Evolutionary conservation across 164 flowering plant species (phyloP).

Genomic region (Nymphaea thermarum): DNA sequence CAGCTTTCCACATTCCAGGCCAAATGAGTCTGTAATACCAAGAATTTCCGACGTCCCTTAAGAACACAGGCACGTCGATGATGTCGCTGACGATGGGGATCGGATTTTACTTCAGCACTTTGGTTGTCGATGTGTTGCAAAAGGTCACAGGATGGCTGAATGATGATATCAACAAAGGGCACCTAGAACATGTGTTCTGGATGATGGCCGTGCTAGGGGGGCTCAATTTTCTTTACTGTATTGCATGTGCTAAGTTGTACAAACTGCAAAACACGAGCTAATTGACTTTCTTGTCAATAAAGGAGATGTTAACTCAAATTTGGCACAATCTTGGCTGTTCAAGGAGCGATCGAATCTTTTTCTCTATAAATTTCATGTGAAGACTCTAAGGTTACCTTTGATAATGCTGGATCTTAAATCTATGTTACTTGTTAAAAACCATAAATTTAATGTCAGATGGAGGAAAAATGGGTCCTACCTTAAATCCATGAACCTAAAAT

Average conservation of each 20-base stretch:
- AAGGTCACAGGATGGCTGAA: conserved; percentile 46
- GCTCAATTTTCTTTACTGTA: conserved; percentile 27
- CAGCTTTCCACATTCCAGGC: conserved; percentile 53
- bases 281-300: neutral
- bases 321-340: too few species aligned
- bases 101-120: conserved; percentile 40
- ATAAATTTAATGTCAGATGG: too few species aligned
- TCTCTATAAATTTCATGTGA: too few species aligned
- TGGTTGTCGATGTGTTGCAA: conserved; percentile 24
- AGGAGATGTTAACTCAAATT: neutral
- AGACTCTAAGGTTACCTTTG: too few species aligned
- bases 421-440: too few species aligned
- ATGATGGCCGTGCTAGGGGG: conserved; percentile 16
- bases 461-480: too few species aligned
- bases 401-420: too few species aligned
- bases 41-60: conserved; percentile 29
- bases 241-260: conserved; percentile 23
- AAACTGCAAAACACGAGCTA: conserved; percentile 10
- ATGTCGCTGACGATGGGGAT: conserved; percentile 20
- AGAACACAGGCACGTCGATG: conserved; percentile 23
- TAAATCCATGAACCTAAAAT: too few species aligned
- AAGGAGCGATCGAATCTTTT: too few species aligned
- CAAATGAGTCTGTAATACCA: conserved; percentile 43
- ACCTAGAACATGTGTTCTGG: conserved; percentile 41
- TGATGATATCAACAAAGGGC: conserved; percentile 39